Percentiles rank a stretch among this genome's conserved stretches.
These are phyloP conservation scores for Leucaena leucocephala DNA, from an alignment of 306 rosid genomes.

Conservation along the genomic window DNA sequence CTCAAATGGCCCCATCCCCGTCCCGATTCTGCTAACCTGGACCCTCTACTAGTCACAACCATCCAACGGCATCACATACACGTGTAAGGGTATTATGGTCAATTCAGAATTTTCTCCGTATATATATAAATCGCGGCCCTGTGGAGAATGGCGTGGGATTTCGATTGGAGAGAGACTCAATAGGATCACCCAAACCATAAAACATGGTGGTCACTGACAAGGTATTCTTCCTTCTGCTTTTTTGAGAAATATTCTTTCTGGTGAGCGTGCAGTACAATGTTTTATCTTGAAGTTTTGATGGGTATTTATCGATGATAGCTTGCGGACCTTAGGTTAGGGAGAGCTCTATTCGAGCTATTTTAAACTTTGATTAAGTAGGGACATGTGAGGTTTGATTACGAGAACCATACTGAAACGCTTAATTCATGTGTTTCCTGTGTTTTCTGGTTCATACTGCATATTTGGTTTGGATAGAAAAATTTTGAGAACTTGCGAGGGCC, in stretches of 20 bases:
- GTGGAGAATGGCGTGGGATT: not conserved
- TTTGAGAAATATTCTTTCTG: not conserved
- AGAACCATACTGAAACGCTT: not conserved
- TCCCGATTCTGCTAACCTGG: conserved; percentile 16
- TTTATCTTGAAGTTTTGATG: not conserved
- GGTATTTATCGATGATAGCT: not conserved
- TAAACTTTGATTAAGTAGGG: not conserved
- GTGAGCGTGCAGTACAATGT: not conserved
- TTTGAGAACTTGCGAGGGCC: not conserved
- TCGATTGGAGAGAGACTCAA: not conserved
- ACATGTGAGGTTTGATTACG: not conserved
- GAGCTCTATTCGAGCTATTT: not conserved
- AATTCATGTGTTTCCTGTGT: not conserved
- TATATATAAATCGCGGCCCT: conserved; percentile 3
- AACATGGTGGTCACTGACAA: conserved; percentile 32
- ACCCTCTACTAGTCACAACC: not conserved
- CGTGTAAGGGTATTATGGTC: not conserved
- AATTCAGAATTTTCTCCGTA: not conserved
- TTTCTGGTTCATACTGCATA: not conserved
- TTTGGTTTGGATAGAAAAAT: not conserved
- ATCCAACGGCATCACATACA: too few relatives aligned
- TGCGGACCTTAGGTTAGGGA: not conserved
- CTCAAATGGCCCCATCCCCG: not conserved
- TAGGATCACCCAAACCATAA: not conserved
- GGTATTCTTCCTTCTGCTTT: conserved; percentile 28